Conservation (phyloP, 306 rosid genomes). For the Neltuma alba region DNA sequence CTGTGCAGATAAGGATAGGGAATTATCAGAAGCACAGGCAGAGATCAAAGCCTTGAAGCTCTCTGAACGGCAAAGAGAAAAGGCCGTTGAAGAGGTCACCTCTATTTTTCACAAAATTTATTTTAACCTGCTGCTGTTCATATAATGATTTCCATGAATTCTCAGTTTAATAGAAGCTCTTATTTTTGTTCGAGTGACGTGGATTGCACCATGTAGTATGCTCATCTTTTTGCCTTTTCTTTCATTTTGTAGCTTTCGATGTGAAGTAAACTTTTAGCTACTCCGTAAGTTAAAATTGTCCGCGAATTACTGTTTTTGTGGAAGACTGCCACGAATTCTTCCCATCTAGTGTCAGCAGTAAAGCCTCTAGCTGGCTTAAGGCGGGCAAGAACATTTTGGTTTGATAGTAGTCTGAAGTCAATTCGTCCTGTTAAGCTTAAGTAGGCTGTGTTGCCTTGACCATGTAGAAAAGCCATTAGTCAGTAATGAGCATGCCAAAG, state of each 20-base stretch:
- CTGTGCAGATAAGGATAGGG: constrained; percentile 93
- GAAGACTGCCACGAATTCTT: not conserved
- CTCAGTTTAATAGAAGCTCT: not conserved
- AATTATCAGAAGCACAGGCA: constrained; percentile 88
- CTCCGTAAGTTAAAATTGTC: not conserved
- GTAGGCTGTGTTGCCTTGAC: not conserved
- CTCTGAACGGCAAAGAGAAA: constrained; percentile 91
- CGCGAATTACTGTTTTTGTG: not conserved
- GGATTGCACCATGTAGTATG: not conserved
- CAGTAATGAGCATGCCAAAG: not conserved
- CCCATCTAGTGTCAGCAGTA: not conserved
- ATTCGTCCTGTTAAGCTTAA: not conserved
- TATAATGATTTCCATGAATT: not conserved
- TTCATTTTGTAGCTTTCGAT: not conserved
- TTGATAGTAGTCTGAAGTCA: not conserved
- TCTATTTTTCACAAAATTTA: constrained; percentile 29
- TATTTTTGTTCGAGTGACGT: not conserved
- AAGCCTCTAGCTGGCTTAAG: not conserved
- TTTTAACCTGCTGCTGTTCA: not conserved
- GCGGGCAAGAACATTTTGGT: not conserved
- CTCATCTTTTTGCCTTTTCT: not conserved
- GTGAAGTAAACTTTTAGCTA: not conserved
- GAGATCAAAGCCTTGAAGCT: constrained; percentile 93
- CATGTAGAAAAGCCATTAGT: not conserved
- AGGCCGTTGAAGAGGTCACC: constrained; percentile 96